Evolutionary conservation across 768 basidiomycete genomes (phyloP), one percentile per base, ranked within the genome.

Genomic region (Termitomyces sp.): DNA sequence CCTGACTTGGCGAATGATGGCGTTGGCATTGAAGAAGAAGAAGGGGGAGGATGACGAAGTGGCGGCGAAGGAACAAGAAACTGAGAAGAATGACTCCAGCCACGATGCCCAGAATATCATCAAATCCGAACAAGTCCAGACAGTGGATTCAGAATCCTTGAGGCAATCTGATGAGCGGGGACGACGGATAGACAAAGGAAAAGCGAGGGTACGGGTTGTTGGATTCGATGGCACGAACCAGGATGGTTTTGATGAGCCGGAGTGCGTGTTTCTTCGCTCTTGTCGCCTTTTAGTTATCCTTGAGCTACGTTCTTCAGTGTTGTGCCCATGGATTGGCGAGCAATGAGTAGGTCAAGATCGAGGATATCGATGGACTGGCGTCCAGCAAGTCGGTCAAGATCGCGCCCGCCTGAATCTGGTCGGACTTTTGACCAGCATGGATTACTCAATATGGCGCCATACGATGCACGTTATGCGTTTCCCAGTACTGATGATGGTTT

Each of bases 1-100:
- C 67, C 70, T 98, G 54, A 97, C 95, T 0, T 98, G 96, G 96
- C 76, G 97, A 57, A 91, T 98, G 94, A 98, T 98, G 95, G 89
- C 94, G 25, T 76, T 99, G 67, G 92, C 91, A 12, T 74, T 99
- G 55, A 88, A 89, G 78, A 96, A 90, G 80, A 87, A 88, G 75
- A 85, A 86, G 72, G 88, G 89, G 43, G 85, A 88, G 21, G 86
- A 88, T 54, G 76, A 82, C 58, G 72, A 72, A 58, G 66, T 64
- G 37, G 56, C 55, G 30, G 49, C 55, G 21, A 57, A 58, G 56
- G 63, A 61, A 44, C 41, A 40, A 52, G 61, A 45, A 42, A 63
- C 59, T 43, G 64, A 62, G 51, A 63, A 62, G 60, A 59, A 49
- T 28, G 54, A 47, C 28, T 19, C 46, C n/a, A 46, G 30, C 25